Conservation (phyloP, 139 green algal species). For the Tetratostichococcus sp. region DNA sequence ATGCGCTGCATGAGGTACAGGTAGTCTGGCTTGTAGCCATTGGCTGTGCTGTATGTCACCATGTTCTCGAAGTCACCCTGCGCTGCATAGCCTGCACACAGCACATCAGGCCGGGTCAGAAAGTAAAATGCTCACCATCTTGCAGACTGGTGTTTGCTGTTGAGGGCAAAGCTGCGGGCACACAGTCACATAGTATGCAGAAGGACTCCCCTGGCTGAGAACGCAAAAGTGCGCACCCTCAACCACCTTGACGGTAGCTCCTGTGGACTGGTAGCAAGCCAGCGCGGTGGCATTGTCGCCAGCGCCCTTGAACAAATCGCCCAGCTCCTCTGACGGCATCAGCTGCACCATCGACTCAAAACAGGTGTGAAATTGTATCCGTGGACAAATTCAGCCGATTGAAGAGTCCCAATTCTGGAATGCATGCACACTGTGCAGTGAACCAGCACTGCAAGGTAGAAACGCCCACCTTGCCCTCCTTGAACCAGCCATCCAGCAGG, state of each 20-base stretch:
- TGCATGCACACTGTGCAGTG: too few species aligned
- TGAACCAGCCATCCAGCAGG: constrained; percentile 95
- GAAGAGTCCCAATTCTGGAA: too few species aligned
- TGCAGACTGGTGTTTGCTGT: too few species aligned
- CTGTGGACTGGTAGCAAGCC: constrained; percentile 79
- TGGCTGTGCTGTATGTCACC: constrained; percentile 62
- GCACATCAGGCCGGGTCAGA: neutral
- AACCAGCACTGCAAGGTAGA: constrained; percentile 29
- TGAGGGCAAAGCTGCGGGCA: too few species aligned
- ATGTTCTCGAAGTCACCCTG: constrained; percentile 90
- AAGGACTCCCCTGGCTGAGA: too few species aligned
- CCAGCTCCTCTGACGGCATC: constrained; percentile 90
- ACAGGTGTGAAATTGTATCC: too few species aligned
- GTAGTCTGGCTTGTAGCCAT: constrained; percentile 92
- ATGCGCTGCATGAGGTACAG: constrained; percentile 89
- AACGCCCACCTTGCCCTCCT: constrained; percentile 57
- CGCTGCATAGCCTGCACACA: constrained; percentile 75
- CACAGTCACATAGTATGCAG: neutral
- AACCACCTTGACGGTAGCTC: constrained; percentile 68
- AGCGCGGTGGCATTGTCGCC: constrained; percentile 91
- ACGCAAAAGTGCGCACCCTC: too few species aligned
- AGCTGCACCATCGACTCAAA: constrained; percentile 55
- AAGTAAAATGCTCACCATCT: neutral
- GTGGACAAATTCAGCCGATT: too few species aligned
- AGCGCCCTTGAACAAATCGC: constrained; percentile 80